Evolutionary conservation across 1,139 yeast genomes (phyloP), one percentile per base, ranked within the genome.

Genomic region (Zygoascus sp.): DNA sequence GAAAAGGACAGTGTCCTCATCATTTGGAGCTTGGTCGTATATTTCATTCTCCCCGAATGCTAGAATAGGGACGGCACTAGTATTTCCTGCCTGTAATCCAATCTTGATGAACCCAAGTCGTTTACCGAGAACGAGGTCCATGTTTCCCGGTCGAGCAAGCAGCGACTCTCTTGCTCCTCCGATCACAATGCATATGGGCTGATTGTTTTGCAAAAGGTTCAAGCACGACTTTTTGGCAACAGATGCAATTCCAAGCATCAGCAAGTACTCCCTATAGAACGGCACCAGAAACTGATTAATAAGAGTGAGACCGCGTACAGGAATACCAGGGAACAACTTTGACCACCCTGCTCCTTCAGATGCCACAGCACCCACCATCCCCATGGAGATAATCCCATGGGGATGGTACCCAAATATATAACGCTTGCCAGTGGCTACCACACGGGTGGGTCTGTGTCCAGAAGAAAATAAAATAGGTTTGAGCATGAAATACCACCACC

Each of bases 131-230:
- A 92, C 87, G 46, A 94, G 68, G 48, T 81, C 81, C 52, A 78
- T 72, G 7, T 68, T 62, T 0, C 79, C 77, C 0, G 85, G 85
- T 48, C 75, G 73, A 32, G 90, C 85, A 32, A 87, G 65, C 42
- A 92, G 69, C 1, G 95, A 81, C 58, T 92, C 98, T 52, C 88
- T 86, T 0, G 97, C 97, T 0, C 98, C 98, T 5, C 98, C 98
- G 34, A 92, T 81, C 1, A 92, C 97, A 49, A 92, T 81, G 52
- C 94, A 85, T 11, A 90, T 83, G 2, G 96, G 86, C 35, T 85
- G 83, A 46, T 65, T 60, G 53, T 78, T 76, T 47, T 66, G 68
- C 42, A 92, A 72, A 27, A 88, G 70, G 36, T 81, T 74, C 53
- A 77, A 69, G 45, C 94, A 84, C 55, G 90, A 89, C 34, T 72